Evolutionary conservation across 805 yeast species (phyloP).

Genomic region (Metschnikowia henanensis): DNA sequence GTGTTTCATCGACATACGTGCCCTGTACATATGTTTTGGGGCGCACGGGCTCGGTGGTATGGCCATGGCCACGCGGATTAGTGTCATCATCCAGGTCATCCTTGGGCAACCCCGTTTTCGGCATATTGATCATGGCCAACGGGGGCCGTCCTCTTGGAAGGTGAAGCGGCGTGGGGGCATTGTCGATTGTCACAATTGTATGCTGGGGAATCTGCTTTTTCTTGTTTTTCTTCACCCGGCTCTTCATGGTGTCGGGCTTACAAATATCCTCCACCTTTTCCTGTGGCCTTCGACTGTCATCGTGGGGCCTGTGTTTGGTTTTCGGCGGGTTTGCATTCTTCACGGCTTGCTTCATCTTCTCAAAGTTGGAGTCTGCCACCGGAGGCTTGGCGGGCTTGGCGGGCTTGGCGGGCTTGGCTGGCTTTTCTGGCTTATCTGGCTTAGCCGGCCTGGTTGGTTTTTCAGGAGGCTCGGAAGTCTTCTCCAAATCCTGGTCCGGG

Average conservation of each 20-base stretch:
- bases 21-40: no score
- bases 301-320: background rate
- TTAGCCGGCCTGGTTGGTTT: background rate
- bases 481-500: background rate
- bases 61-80: background rate
- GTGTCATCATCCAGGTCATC: background rate
- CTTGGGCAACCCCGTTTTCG: background rate
- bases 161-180: background rate
- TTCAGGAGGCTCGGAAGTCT: background rate
- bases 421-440: no score
- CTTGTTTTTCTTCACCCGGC: background rate
- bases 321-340: background rate
- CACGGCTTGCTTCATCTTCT: conserved; percentile 3
- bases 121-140: background rate
- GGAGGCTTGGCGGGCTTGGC: background rate
- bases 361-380: conserved; percentile 1
- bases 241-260: background rate
- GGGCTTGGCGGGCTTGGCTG: background rate
- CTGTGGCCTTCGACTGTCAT: background rate
- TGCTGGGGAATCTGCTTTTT: background rate
- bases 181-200: conserved; percentile 1
- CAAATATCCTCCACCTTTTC: background rate
- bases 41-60: background rate
- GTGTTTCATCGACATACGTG: background rate
- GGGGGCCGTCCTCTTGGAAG: conserved; percentile 1